phyloP scores from a whole-genome alignment of 2,329 filamentous ascomycete genomes.

The Lizonia empirigonia region DNA sequence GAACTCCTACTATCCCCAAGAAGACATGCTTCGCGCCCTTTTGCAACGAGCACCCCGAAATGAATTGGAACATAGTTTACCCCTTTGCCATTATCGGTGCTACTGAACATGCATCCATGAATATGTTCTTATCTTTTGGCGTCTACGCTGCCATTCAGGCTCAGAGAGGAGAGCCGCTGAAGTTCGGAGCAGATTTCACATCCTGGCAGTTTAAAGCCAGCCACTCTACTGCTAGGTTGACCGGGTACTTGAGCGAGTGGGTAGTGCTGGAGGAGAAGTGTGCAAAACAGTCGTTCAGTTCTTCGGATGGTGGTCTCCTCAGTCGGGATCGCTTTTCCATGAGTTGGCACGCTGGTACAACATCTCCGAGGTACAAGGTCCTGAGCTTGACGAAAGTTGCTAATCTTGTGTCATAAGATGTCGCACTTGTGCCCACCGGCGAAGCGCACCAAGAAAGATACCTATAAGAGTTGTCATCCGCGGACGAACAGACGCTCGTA shows the following conservation, averaged over 20 bases:
- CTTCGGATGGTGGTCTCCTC: constrained; percentile 6
- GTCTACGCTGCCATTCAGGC: constrained; percentile 19
- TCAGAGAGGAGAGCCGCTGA: constrained; percentile 14
- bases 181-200: constrained; percentile 3
- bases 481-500: too few relatives aligned
- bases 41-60: constrained; percentile 12
- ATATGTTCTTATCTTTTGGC: constrained; percentile 11
- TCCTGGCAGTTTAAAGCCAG: constrained; percentile 15
- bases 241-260: constrained; percentile 23
- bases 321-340: constrained; percentile 18
- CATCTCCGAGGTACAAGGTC: not conserved
- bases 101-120: constrained; percentile 17
- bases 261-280: constrained; percentile 16
- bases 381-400: not conserved
- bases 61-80: constrained; percentile 14
- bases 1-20: constrained; percentile 25
- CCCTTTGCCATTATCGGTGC: constrained; percentile 14
- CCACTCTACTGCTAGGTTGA: constrained; percentile 19
- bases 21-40: constrained; percentile 13
- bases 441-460: too few relatives aligned
- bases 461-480: too few relatives aligned
- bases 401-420: too few relatives aligned
- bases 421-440: too few relatives aligned
- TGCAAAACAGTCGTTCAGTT: constrained; percentile 15
- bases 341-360: constrained; percentile 21